Evolutionary conservation across 257 asterid genomes (phyloP).

Genomic region (Rauvolfia tetraphylla): DNA sequence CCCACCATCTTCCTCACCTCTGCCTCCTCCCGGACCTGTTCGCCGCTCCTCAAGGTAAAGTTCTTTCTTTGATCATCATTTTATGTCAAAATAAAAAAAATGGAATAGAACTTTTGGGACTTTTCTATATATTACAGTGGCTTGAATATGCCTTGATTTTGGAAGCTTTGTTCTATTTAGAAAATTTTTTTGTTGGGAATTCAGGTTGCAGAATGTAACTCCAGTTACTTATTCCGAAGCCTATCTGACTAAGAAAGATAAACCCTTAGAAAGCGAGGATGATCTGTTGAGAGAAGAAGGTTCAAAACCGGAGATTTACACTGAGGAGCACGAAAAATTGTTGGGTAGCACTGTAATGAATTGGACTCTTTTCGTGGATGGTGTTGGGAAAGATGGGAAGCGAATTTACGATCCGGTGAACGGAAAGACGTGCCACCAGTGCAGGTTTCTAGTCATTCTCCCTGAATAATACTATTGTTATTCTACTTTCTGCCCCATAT

Average conservation of each 20-base stretch:
- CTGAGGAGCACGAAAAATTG: conserved; percentile 80
- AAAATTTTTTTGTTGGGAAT: conserved; percentile 17
- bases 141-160: background rate
- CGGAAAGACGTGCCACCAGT: conserved; percentile 95
- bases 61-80: background rate
- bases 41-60: conserved; percentile 89
- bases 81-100: background rate
- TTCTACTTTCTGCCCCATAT: background rate
- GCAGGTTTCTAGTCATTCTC: conserved; percentile 52
- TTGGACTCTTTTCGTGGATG: conserved; percentile 87
- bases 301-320: conserved; percentile 71
- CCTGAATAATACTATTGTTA: background rate
- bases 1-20: conserved; percentile 32
- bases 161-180: background rate
- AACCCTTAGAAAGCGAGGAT: conserved; percentile 19
- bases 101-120: background rate
- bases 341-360: conserved; percentile 75
- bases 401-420: conserved; percentile 73
- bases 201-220: conserved; percentile 75
- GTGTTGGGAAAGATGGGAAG: conserved; percentile 79
- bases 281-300: conserved; percentile 62
- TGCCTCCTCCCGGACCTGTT: conserved; percentile 46
- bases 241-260: conserved; percentile 31
- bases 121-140: background rate
- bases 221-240: conserved; percentile 75